phyloP scores from a whole-genome alignment of 495 filamentous ascomycete genomes.

The Aspergillus diversus region DNA sequence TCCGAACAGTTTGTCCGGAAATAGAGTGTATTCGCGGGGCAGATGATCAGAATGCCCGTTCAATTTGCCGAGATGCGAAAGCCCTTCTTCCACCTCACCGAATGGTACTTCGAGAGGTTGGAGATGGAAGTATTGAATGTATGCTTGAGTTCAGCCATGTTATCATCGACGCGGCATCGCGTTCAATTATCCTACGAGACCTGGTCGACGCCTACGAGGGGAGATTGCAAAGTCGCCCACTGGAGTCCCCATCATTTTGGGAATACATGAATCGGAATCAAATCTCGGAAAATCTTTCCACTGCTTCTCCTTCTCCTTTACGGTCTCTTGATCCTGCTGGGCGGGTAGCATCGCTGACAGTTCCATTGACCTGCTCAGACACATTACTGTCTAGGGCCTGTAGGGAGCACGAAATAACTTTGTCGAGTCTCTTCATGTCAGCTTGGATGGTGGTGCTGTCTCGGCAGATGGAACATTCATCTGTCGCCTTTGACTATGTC shows the following conservation, averaged over 20 bases:
- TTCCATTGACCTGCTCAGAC: background rate
- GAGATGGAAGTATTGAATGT: background rate
- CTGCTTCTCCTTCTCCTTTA: background rate
- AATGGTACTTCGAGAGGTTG: conserved; percentile 11
- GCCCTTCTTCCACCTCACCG: conserved; percentile 2
- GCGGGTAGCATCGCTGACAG: conserved; percentile 4
- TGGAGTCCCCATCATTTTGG: conserved; percentile 4
- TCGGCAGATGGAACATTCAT: background rate
- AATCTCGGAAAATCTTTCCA: background rate
- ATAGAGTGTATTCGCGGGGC: background rate
- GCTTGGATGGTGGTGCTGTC: conserved; percentile 7
- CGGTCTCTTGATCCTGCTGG: background rate
- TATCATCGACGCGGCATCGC: conserved; percentile 13
- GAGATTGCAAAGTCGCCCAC: background rate
- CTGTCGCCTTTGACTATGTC: conserved; percentile 12
- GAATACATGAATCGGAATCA: conserved; percentile 6
- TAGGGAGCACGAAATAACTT: conserved; percentile 11
- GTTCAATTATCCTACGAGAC: conserved; percentile 13
- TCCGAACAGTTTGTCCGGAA: conserved; percentile 3
- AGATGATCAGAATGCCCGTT: background rate
- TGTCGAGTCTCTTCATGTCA: conserved; percentile 16
- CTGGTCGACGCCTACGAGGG: conserved; percentile 11
- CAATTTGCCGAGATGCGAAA: background rate
- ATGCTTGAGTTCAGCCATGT: conserved; percentile 12
- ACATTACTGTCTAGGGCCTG: background rate